phyloP scores from a whole-genome alignment of 257 asterid species.

The Osmanthus fragrans region DNA sequence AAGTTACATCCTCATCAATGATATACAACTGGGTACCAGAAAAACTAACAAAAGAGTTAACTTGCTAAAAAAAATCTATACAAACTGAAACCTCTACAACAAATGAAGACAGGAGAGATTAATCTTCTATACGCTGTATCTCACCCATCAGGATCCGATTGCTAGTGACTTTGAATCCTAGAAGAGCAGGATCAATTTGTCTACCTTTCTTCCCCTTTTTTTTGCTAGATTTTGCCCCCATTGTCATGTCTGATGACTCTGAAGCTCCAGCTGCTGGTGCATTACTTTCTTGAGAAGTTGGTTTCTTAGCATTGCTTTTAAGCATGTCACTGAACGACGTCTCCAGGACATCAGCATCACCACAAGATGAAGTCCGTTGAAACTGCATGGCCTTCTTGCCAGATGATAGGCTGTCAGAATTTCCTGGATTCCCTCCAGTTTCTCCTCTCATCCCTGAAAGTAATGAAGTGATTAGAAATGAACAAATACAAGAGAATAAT shows the following conservation, averaged over 20 bases:
- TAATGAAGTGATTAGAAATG: not conserved
- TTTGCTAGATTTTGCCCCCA: constrained; percentile 57
- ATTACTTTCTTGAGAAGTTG: constrained; percentile 53
- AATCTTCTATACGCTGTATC: constrained; percentile 88
- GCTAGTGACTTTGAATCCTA: constrained; percentile 96
- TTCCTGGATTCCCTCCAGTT: constrained; percentile 40
- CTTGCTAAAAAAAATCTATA: not conserved
- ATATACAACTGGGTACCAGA: not conserved
- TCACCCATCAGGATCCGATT: constrained; percentile 99
- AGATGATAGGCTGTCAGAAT: constrained; percentile 35
- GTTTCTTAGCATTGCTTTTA: constrained; percentile 69
- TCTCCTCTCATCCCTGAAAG: constrained; percentile 55
- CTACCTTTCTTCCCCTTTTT: constrained; percentile 98
- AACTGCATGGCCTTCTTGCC: constrained; percentile 65
- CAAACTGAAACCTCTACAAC: not conserved
- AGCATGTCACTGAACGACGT: constrained; percentile 97
- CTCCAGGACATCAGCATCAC: constrained; percentile 78
- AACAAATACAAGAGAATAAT: not conserved
- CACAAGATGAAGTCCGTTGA: constrained; percentile 68
- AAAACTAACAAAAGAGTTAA: not conserved
- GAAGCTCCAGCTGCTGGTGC: constrained; percentile 23
- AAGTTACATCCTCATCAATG: not conserved
- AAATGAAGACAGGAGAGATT: not conserved
- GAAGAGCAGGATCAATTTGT: constrained; percentile 96
- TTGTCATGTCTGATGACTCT: constrained; percentile 43